Evolutionary conservation across 345 rosid genomes (phyloP).

Genomic region (Citrus mangshanensis): DNA sequence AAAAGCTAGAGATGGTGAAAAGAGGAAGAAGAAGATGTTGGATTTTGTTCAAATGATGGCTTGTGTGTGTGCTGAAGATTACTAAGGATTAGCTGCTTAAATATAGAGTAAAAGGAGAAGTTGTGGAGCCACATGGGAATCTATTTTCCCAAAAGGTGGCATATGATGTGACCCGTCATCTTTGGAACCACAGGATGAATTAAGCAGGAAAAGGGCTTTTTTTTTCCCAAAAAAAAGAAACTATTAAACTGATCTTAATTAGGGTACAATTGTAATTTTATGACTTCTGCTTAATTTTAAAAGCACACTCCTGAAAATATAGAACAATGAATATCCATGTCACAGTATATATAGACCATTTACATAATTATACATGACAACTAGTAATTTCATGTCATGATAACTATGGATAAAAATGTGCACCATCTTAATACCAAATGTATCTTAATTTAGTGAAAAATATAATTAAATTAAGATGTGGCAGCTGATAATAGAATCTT

Average conservation of each 20-base stretch:
- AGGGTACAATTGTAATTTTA: too few relatives aligned
- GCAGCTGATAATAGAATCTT: too few relatives aligned
- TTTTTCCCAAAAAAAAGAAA: too few relatives aligned
- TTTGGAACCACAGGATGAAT: constrained; percentile 22
- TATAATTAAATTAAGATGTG: too few relatives aligned
- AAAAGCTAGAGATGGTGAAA: not conserved
- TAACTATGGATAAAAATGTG: not conserved
- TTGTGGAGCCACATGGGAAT: constrained; percentile 31
- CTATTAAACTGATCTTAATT: too few relatives aligned
- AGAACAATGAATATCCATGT: too few relatives aligned
- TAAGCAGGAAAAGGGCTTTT: not conserved
- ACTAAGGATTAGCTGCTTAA: constrained; percentile 7
- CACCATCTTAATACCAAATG: too few relatives aligned
- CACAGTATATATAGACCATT: too few relatives aligned
- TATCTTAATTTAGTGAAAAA: too few relatives aligned
- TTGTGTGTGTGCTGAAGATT: not conserved
- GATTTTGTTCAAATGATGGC: not conserved
- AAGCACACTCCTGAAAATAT: too few relatives aligned
- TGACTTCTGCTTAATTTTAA: too few relatives aligned
- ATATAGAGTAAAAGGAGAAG: constrained; percentile 9
- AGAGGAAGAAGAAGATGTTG: not conserved
- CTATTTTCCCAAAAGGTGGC: constrained; percentile 11
- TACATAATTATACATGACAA: not conserved
- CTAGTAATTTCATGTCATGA: not conserved
- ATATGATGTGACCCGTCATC: constrained; percentile 21